Base-by-base conservation (phyloP, 108 stramenopile species). In the Fistulifera pelliculosa region DNA sequence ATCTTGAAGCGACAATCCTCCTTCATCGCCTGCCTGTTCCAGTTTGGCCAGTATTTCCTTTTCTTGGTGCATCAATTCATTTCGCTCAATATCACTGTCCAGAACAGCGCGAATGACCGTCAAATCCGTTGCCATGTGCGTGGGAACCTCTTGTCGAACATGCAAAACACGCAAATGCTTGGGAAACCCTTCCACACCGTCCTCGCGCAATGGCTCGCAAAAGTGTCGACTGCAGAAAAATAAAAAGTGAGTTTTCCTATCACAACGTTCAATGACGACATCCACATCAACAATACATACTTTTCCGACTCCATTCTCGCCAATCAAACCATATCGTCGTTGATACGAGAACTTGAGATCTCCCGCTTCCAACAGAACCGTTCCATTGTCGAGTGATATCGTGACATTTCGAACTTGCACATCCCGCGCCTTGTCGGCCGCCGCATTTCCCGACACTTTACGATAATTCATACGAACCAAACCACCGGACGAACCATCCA, bases 211-310 rank as follows among this genome's bases (percentile, higher is more conserved):
- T 95, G 53, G 87, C 79, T 59, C 95, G 94, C 18, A 99, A 61
- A 13, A 99, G 66, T 0, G 98, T 99, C 12, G 94, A 93, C 54
- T 98, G 96, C 5, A 90, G n/a, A n/a, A n/a, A n/a, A n/a, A n/a
- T n/a, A n/a, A 56, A 56, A 12, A 42, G 55, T 17, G 15, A 39
- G 26, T 49, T 41, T 14, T 4, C 1, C 62, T 54, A 24, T 49
- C 53, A 0, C 56, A 66, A 51, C 68, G 63, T 54, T 73, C 67
- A 8, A 58, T 68, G 11, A 66, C 56, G 13, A 72, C 41, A 31
- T n/a, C n/a, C n/a, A 35, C 31, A 35, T 3, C 31, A 8, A 35
- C 31, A 35, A 8, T 3, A 35, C 31, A 3, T 35, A 35, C 31
- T 66, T 69, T 70, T 70, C 71, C 68, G 16, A 71, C 69, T 25